phyloP scores from a whole-genome alignment of 1,139 yeast species.

The Pichia sp. region DNA sequence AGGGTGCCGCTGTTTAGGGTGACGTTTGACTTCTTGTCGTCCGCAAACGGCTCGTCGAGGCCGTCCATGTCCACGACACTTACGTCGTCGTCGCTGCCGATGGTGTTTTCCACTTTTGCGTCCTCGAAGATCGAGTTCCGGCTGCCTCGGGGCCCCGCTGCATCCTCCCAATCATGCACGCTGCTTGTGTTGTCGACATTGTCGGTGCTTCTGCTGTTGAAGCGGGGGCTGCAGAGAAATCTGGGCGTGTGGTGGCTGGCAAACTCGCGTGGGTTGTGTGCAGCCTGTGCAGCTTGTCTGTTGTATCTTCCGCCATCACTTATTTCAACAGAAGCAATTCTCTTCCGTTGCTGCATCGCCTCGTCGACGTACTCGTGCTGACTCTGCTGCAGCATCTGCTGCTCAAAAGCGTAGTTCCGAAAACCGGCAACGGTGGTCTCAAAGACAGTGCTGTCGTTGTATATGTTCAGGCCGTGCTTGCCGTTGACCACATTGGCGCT shows the following conservation, averaged over 20 bases:
- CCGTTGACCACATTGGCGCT: not conserved
- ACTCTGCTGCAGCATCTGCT: not conserved
- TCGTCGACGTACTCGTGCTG: not conserved
- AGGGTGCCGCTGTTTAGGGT: not conserved
- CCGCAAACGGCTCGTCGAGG: not conserved
- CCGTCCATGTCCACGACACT: not conserved
- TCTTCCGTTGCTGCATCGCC: not conserved
- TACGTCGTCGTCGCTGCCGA: not conserved
- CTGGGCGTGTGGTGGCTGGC: not conserved
- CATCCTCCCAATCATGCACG: not conserved
- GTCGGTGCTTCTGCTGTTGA: not conserved
- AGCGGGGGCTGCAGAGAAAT: not conserved
- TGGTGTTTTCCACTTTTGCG: not conserved
- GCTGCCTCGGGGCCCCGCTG: not conserved
- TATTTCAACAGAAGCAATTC: not conserved
- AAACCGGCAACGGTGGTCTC: constrained; percentile 21
- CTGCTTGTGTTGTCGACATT: not conserved
- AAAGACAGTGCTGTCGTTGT: constrained; percentile 25
- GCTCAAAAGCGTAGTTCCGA: constrained; percentile 10
- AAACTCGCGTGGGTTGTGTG: not conserved
- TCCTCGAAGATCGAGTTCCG: not conserved
- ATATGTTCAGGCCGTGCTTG: constrained; percentile 22
- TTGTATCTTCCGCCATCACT: not conserved
- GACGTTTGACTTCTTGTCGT: not conserved
- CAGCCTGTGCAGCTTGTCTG: no score